A percentile compares a stretch with the other conserved stretches of the same genome.
Conservation (phyloP, 257 asterid species). For the Nicotiana paniculata region DNA sequence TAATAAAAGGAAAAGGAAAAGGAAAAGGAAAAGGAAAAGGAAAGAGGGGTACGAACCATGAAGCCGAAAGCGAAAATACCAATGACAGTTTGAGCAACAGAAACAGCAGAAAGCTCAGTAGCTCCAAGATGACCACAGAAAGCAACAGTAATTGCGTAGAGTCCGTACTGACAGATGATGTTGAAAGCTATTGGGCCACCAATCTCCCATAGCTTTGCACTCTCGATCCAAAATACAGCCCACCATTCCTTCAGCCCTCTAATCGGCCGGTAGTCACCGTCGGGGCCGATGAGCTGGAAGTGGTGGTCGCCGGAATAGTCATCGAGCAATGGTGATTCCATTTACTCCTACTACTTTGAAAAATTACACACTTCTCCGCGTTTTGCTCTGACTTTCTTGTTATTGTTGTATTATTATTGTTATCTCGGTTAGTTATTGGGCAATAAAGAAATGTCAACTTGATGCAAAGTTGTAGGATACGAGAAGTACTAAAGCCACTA, state of each 20-base stretch:
- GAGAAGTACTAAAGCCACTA: neutral
- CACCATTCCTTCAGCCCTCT: constrained; percentile 36
- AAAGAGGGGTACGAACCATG: constrained; percentile 3
- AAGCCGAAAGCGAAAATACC: constrained; percentile 51
- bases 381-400: neutral
- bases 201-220: constrained; percentile 56
- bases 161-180: constrained; percentile 53
- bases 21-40: neutral
- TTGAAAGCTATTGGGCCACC: constrained; percentile 71
- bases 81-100: constrained; percentile 57
- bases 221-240: constrained; percentile 48
- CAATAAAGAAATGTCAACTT: neutral
- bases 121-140: constrained; percentile 80
- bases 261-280: constrained; percentile 55
- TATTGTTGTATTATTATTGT: neutral
- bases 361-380: neutral
- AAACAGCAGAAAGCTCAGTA: constrained; percentile 55
- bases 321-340: constrained; percentile 54
- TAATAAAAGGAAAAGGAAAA: neutral
- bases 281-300: constrained; percentile 24
- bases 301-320: constrained; percentile 13
- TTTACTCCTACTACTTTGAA: neutral
- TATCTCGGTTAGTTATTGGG: neutral
- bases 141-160: constrained; percentile 34
- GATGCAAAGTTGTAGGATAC: neutral